phyloP scores from a whole-genome alignment of 1,139 yeast genomes.

The Diutina mesorugosa region DNA sequence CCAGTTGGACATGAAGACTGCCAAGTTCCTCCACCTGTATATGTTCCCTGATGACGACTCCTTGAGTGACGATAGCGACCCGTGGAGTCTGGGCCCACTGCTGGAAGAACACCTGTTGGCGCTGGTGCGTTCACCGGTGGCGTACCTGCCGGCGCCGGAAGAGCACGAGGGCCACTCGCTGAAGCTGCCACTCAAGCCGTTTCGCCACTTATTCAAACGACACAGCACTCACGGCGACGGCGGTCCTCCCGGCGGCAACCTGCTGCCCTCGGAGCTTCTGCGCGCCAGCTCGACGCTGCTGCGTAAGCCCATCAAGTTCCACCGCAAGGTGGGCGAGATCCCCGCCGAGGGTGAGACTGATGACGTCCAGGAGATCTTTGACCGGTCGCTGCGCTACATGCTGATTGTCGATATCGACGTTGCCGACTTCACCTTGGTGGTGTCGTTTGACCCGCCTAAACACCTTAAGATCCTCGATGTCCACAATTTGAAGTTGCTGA shows the following conservation, averaged over 20 bases:
- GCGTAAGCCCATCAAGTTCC: background rate
- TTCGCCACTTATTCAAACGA: conserved; percentile 2
- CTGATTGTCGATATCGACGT: conserved; percentile 51
- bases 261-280: background rate
- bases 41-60: conserved; percentile 41
- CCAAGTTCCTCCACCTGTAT: conserved; percentile 48
- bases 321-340: background rate
- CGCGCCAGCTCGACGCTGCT: background rate
- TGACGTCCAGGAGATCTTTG: conserved; percentile 44
- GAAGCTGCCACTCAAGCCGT: background rate
- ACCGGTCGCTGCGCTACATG: conserved; percentile 54
- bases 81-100: background rate
- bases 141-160: background rate
- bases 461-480: conserved; percentile 57
- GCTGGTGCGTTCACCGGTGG: background rate
- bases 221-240: background rate
- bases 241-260: background rate
- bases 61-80: background rate
- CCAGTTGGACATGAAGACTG: conserved; percentile 60
- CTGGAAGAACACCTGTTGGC: background rate
- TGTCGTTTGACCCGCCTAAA: conserved; percentile 72
- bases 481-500: conserved; percentile 46
- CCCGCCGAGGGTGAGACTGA: background rate
- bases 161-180: background rate
- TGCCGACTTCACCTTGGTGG: conserved; percentile 36